phyloP scores from a whole-genome alignment of 2,329 filamentous ascomycete species.

The Ophiocordyceps camponoti-saundersi region DNA sequence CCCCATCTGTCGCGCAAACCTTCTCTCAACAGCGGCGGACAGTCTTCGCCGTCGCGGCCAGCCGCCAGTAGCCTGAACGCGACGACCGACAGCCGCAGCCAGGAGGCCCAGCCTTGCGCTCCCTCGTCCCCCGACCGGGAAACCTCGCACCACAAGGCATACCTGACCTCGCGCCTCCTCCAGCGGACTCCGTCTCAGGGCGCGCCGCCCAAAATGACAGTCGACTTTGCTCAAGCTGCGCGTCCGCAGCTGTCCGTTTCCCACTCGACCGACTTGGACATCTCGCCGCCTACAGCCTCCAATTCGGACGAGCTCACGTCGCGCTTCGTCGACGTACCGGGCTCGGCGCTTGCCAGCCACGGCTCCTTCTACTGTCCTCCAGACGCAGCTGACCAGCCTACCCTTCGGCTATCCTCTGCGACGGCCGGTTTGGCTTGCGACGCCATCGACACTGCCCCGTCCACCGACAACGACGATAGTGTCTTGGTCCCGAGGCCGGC shows the following conservation, averaged over 20 bases:
- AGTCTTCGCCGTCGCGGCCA: slow-evolving; percentile 24
- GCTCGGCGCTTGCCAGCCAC: slow-evolving; percentile 30
- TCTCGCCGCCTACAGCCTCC: slow-evolving; percentile 12
- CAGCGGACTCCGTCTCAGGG: slow-evolving; percentile 45
- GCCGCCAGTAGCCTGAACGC: slow-evolving; percentile 15
- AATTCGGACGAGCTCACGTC: slow-evolving; percentile 35
- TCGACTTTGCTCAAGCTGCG: slow-evolving; percentile 27
- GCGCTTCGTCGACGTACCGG: slow-evolving; percentile 37
- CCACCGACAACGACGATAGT: slow-evolving; percentile 21
- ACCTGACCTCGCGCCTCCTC: slow-evolving; percentile 50
- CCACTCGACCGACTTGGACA: slow-evolving; percentile 11
- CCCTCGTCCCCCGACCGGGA: slow-evolving; percentile 19
- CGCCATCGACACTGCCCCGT: slow-evolving; percentile 7
- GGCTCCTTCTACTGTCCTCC: slow-evolving; percentile 31
- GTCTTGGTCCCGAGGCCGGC: slow-evolving; percentile 28
- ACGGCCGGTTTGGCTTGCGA: slow-evolving; percentile 14
- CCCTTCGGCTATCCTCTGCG: slow-evolving; percentile 24
- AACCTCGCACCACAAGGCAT: slow-evolving; percentile 38
- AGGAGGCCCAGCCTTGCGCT: slow-evolving; percentile 4
- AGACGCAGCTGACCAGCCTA: slow-evolving; percentile 12
- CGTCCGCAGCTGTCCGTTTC: slow-evolving; percentile 19
- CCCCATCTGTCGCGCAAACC: slow-evolving; percentile 31
- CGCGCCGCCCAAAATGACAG: slow-evolving; percentile 47
- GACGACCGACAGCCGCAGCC: slow-evolving; percentile 17
- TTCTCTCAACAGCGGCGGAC: slow-evolving; percentile 31